Percentiles rank a stretch among this genome's conserved stretches.
These are phyloP conservation scores for Rhizopus delemar DNA, from an alignment of 371 early-diverging fungal species.

Conservation along the genomic window DNA sequence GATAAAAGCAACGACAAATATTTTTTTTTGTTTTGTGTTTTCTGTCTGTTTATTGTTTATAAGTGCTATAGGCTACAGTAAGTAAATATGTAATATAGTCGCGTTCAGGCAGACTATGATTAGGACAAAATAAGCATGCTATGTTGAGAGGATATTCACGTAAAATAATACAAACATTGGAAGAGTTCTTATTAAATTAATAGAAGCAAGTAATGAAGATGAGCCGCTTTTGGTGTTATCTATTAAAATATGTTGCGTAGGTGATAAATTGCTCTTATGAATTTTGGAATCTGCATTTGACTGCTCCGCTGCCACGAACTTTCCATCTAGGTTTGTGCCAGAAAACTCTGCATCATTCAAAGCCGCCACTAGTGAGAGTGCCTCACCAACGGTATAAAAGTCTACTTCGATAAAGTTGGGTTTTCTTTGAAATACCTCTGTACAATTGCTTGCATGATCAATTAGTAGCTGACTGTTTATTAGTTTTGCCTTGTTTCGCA, in stretches of 20 bases:
- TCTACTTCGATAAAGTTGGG: slow-evolving; percentile 77
- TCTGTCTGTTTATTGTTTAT: too few species aligned
- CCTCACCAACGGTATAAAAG: slow-evolving; percentile 64
- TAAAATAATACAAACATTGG: too few species aligned
- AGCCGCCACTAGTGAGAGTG: slow-evolving; percentile 46
- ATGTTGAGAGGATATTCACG: too few species aligned
- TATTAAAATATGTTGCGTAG: slow-evolving; percentile 12
- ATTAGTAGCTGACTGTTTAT: slow-evolving; percentile 42
- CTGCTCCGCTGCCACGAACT: neutral
- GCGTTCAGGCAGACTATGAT: too few species aligned
- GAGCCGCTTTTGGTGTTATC: slow-evolving; percentile 5
- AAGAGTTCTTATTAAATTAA: too few species aligned
- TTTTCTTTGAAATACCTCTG: slow-evolving; percentile 34
- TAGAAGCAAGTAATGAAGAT: neutral
- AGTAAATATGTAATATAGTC: too few species aligned
- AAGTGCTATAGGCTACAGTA: too few species aligned
- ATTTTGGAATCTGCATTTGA: neutral
- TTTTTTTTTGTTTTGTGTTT: too few species aligned
- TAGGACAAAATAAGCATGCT: too few species aligned
- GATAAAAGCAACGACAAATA: too few species aligned
- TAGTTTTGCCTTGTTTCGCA: slow-evolving; percentile 31
- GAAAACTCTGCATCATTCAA: slow-evolving; percentile 52
- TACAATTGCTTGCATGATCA: slow-evolving; percentile 43
- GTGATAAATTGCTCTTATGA: neutral
- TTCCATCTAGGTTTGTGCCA: slow-evolving; percentile 12